phyloP scores from a whole-genome alignment of 1,284 basidiomycete genomes.

The Cutaneotrichosporon cavernicola region DNA sequence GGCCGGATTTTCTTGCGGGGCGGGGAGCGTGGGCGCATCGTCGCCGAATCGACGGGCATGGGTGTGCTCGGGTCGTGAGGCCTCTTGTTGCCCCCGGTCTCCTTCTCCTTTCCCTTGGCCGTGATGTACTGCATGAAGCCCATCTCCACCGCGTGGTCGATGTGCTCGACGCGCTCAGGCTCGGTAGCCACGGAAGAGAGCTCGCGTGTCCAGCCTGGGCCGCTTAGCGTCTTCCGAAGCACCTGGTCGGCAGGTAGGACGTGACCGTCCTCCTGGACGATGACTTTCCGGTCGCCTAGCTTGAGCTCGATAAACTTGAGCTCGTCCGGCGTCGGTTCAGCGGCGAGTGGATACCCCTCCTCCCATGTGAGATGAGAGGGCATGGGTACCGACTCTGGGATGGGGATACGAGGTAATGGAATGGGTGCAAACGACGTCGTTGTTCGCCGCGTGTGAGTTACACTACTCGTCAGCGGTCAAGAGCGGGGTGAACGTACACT shows the following conservation, averaged over 20 bases:
- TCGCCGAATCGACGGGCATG: constrained; percentile 6
- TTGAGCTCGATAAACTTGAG: constrained; percentile 45
- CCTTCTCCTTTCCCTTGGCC: constrained; percentile 36
- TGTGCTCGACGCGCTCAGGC: constrained; percentile 19
- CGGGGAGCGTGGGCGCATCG: constrained; percentile 26
- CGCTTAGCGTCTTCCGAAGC: constrained; percentile 4
- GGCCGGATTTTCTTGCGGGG: constrained; percentile 47
- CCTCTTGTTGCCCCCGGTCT: constrained; percentile 41
- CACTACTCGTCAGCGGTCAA: constrained; percentile 11
- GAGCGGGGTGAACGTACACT: constrained; percentile 34
- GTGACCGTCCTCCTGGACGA: constrained; percentile 44
- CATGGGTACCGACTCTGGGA: constrained; percentile 34
- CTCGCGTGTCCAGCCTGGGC: constrained; percentile 32
- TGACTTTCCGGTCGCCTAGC: constrained; percentile 43
- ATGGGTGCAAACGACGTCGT: constrained; percentile 50
- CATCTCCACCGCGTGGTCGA: constrained; percentile 12
- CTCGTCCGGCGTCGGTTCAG: constrained; percentile 46
- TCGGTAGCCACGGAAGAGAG: constrained; percentile 22
- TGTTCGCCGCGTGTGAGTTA: constrained; percentile 30
- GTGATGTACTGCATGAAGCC: constrained; percentile 31
- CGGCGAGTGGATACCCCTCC: constrained; percentile 43
- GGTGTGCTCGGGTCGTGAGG: constrained; percentile 26
- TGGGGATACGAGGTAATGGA: constrained; percentile 43
- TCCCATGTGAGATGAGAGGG: constrained; percentile 36
- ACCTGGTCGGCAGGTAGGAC: constrained; percentile 14